Evolutionary conservation across 106 monocot species (phyloP).

Genomic region (Triglochin maritima): DNA sequence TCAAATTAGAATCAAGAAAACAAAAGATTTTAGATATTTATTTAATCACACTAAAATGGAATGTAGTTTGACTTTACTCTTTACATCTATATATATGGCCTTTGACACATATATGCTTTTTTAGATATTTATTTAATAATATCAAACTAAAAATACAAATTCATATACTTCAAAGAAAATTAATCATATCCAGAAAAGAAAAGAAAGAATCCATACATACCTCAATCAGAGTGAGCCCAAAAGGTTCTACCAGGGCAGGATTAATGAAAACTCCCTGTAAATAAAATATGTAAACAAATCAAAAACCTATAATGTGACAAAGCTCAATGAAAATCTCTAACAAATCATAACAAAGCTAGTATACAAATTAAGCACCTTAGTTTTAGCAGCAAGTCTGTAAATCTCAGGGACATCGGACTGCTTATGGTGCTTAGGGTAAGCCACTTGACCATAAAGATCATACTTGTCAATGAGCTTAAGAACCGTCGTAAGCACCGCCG

Average conservation of each 20-base stretch:
- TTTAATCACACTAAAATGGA: too few species aligned
- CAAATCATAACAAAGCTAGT: too few species aligned
- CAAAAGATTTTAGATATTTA: too few species aligned
- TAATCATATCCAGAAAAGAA: not conserved
- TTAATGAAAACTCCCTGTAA: slow-evolving; percentile 72
- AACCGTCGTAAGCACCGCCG: slow-evolving; percentile 42
- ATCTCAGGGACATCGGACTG: slow-evolving; percentile 66
- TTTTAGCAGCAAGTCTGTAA: slow-evolving; percentile 63
- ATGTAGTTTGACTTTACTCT: too few species aligned
- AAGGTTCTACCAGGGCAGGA: slow-evolving; percentile 78
- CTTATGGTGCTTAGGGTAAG: slow-evolving; percentile 73
- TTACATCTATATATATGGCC: too few species aligned
- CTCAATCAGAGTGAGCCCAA: slow-evolving; percentile 74
- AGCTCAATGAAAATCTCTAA: too few species aligned
- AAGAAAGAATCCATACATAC: slow-evolving; percentile 7
- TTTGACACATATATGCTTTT: too few species aligned
- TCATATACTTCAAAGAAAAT: too few species aligned
- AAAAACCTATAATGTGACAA: not conserved
- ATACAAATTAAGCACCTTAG: slow-evolving; percentile 30
- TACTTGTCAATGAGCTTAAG: slow-evolving; percentile 65
- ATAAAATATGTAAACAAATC: not conserved
- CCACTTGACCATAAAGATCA: slow-evolving; percentile 69
- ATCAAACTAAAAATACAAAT: too few species aligned
- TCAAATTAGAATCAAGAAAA: too few species aligned
- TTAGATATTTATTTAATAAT: too few species aligned